phyloP scores from a whole-genome alignment of 106 monocot species.

The Acanthochlamys bracteata region DNA sequence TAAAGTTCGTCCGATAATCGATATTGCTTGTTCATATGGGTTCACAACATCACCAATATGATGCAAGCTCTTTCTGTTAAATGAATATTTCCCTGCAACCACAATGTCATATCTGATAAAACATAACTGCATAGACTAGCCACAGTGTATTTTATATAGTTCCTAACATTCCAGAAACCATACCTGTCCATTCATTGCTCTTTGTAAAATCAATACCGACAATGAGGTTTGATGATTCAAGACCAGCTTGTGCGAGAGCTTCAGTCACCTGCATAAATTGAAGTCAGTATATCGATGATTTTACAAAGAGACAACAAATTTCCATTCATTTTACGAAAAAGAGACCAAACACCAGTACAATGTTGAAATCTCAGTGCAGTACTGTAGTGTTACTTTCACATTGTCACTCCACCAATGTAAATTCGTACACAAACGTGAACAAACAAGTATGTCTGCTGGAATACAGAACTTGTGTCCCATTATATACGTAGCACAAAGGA shows the following conservation, averaged over 20 bases:
- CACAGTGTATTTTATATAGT: background rate
- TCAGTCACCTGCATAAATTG: conserved; percentile 68
- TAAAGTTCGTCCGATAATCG: conserved; percentile 77
- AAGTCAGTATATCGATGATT: too few species aligned
- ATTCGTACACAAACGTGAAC: too few species aligned
- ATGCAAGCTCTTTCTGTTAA: conserved; percentile 64
- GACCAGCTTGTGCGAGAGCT: conserved; percentile 75
- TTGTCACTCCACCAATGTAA: too few species aligned
- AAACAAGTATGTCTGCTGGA: too few species aligned
- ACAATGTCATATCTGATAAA: background rate
- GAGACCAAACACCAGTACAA: too few species aligned
- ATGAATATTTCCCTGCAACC: conserved; percentile 66
- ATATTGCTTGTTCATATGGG: conserved; percentile 93
- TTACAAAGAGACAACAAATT: too few species aligned
- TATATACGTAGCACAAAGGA: too few species aligned
- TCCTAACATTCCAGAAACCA: background rate
- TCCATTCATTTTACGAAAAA: too few species aligned
- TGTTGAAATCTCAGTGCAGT: too few species aligned
- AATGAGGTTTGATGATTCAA: conserved; percentile 81
- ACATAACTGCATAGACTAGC: background rate
- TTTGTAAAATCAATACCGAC: conserved; percentile 97
- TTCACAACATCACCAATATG: conserved; percentile 51
- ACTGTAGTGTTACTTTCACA: too few species aligned
- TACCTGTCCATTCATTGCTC: conserved; percentile 99
- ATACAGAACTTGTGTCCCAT: too few species aligned